Conservation (phyloP, 768 basidiomycete species). For the Tephrocybe sp. region DNA sequence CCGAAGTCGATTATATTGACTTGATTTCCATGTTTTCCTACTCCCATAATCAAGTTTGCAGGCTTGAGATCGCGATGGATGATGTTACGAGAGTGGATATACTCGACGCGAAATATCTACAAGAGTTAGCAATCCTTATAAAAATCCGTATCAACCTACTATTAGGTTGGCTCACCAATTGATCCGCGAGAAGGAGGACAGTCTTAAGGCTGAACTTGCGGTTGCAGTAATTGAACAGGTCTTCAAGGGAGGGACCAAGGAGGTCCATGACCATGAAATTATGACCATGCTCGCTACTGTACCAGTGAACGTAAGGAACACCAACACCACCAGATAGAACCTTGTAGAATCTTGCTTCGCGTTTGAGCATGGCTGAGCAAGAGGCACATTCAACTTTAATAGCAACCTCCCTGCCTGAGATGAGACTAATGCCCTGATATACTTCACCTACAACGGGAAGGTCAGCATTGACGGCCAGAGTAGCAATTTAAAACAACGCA, state of each 20-base stretch:
- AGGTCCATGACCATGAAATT: slow-evolving; percentile 99
- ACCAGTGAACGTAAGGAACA: slow-evolving; percentile 97
- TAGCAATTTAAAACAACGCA: slow-evolving; percentile 37
- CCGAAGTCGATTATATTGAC: slow-evolving; percentile 99
- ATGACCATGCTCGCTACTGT: slow-evolving; percentile 95
- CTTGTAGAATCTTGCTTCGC: slow-evolving; percentile 94
- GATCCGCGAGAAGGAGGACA: slow-evolving; percentile 92
- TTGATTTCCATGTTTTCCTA: slow-evolving; percentile 99
- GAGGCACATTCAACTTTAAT: slow-evolving; percentile 99
- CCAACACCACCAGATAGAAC: slow-evolving; percentile 99
- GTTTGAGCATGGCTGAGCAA: slow-evolving; percentile 99
- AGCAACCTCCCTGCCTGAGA: slow-evolving; percentile 98
- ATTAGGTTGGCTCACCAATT: slow-evolving; percentile 80
- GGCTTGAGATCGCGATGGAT: slow-evolving; percentile 98
- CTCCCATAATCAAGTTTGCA: slow-evolving; percentile 99
- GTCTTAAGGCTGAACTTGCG: slow-evolving; percentile 98
- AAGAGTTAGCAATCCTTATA: slow-evolving; percentile 22
- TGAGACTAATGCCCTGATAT: slow-evolving; percentile 99
- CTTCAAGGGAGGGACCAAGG: slow-evolving; percentile 87
- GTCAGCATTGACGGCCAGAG: background rate
- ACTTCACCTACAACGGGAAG: slow-evolving; percentile 73
- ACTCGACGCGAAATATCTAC: slow-evolving; percentile 97
- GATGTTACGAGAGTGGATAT: slow-evolving; percentile 99
- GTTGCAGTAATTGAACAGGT: slow-evolving; percentile 93
- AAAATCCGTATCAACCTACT: slow-evolving; percentile 15